Evolutionary conservation across 2,329 filamentous ascomycete species (phyloP).

Genomic region (Fusarium udum): DNA sequence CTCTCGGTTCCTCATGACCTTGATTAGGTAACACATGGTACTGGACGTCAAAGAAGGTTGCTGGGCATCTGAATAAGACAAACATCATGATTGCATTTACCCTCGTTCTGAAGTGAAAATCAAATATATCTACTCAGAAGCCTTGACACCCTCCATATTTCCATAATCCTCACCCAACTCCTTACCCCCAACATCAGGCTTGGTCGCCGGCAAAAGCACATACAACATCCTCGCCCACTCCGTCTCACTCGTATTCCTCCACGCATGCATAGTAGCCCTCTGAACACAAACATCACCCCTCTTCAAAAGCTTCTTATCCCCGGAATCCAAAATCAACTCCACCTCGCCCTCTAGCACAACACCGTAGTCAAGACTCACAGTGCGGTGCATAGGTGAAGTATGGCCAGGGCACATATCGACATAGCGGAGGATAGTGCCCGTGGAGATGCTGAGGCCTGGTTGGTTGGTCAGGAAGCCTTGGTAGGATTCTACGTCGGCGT

Average conservation of each 20-base stretch:
- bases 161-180: slow-evolving; percentile 50
- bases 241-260: slow-evolving; percentile 57
- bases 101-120: rapidly evolving
- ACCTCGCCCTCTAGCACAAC: slow-evolving; percentile 64
- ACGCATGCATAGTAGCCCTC: slow-evolving; percentile 65
- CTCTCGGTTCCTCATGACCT: rapidly evolving
- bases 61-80: rapidly evolving
- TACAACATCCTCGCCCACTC: slow-evolving; percentile 58
- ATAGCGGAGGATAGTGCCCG: slow-evolving; percentile 56
- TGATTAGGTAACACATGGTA: rapidly evolving
- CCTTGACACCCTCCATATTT: slow-evolving; percentile 34
- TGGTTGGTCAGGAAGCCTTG: slow-evolving; percentile 21
- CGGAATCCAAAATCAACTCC: slow-evolving; percentile 62
- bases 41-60: not conserved
- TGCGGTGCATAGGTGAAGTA: slow-evolving; percentile 52
- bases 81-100: rapidly evolving
- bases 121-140: slow-evolving; percentile 25
- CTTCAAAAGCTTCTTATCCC: slow-evolving; percentile 56
- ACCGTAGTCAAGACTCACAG: slow-evolving; percentile 64
- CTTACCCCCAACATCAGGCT: slow-evolving; percentile 16
- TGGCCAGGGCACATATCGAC: slow-evolving; percentile 57
- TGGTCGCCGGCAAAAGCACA: slow-evolving; percentile 45
- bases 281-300: slow-evolving; percentile 65
- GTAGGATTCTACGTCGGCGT: slow-evolving; percentile 39
- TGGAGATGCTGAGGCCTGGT: slow-evolving; percentile 44